Percentiles rank a stretch among this genome's conserved stretches.
These are phyloP conservation scores for Fraxinus paxiana DNA, from an alignment of 305 asterid genomes.

Conservation along the genomic window DNA sequence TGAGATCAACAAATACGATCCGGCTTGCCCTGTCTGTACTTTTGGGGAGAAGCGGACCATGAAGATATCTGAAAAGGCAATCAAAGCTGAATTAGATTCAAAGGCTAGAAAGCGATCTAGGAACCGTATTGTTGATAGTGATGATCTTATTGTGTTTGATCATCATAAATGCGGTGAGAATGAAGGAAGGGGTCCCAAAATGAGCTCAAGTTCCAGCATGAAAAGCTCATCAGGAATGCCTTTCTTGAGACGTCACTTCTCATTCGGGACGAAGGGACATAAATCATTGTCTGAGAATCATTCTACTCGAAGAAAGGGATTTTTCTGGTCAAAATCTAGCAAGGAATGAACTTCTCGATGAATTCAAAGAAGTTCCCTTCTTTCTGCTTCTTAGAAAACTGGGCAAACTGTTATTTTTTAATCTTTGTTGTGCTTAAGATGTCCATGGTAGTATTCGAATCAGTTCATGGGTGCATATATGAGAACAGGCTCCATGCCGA, in stretches of 20 bases:
- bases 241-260: conserved; percentile 74
- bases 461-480: not conserved
- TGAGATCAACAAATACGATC: conserved; percentile 76
- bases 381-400: not conserved
- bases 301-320: conserved; percentile 49
- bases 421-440: not conserved
- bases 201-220: conserved; percentile 72
- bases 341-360: conserved; percentile 43
- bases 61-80: conserved; percentile 76
- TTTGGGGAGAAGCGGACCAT: conserved; percentile 71
- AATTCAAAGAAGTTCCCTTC: conserved; percentile 25
- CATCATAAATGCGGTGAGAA: conserved; percentile 43
- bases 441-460: not conserved
- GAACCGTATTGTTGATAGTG: conserved; percentile 62
- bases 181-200: conserved; percentile 51
- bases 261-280: conserved; percentile 63
- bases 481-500: not conserved
- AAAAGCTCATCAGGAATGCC: conserved; percentile 62
- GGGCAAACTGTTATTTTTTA: not conserved
- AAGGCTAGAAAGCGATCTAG: conserved; percentile 53
- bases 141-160: conserved; percentile 50
- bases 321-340: conserved; percentile 87
- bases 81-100: conserved; percentile 69
- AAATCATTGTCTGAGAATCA: conserved; percentile 43
- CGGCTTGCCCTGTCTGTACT: conserved; percentile 84